phyloP scores from a whole-genome alignment of 2,329 filamentous ascomycete genomes.

The Myotisia sp. region DNA sequence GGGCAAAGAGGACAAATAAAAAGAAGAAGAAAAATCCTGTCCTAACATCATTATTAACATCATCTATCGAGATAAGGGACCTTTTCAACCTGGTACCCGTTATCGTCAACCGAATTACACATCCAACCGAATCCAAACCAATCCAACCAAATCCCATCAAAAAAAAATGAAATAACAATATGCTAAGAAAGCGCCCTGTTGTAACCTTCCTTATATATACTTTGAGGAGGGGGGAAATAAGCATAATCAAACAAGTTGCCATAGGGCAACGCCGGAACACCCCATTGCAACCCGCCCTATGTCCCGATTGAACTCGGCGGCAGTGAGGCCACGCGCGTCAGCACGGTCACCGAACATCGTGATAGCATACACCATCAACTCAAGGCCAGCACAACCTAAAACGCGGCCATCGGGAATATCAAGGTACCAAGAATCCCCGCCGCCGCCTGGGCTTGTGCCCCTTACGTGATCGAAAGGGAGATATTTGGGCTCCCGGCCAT shows the following conservation, averaged over 20 bases:
- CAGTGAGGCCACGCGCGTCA: constrained; percentile 40
- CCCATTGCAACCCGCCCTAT: constrained; percentile 35
- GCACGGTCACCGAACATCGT: constrained; percentile 36
- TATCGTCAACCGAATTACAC: too few species aligned
- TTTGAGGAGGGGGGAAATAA: too few species aligned
- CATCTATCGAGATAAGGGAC: neutral
- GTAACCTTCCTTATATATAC: too few species aligned
- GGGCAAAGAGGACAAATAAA: neutral
- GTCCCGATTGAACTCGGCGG: constrained; percentile 34
- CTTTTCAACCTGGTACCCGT: too few species aligned
- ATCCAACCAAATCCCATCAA: neutral
- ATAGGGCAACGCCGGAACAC: constrained; percentile 40
- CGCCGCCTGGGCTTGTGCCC: constrained; percentile 36
- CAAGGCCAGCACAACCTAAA: constrained; percentile 56
- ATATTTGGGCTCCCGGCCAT: constrained; percentile 53
- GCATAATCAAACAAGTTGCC: constrained; percentile 34
- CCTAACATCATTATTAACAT: neutral
- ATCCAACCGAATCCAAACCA: neutral
- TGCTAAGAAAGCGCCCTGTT: neutral
- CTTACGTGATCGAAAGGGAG: constrained; percentile 48
- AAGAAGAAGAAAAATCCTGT: neutral
- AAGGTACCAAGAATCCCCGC: constrained; percentile 66
- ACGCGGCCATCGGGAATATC: constrained; percentile 52
- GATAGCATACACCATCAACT: constrained; percentile 50
- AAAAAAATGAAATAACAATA: neutral